phyloP scores from a whole-genome alignment of 2,329 filamentous ascomycete genomes.

The Penicillium hesseltinei region DNA sequence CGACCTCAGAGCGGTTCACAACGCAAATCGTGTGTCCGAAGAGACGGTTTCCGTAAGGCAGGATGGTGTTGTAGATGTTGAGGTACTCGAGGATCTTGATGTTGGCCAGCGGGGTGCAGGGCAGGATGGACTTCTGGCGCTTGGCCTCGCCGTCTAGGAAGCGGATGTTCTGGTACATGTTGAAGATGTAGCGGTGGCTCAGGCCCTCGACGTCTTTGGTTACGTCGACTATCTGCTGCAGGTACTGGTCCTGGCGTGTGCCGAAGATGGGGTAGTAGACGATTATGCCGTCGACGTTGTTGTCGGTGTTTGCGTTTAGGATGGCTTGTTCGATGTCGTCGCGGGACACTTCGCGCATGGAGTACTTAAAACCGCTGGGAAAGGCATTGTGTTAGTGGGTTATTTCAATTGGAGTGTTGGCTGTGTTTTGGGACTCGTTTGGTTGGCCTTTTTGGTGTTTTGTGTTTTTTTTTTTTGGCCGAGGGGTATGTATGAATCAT shows the following conservation, averaged over 20 bases:
- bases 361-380: constrained; percentile 79
- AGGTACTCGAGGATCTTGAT: constrained; percentile 97
- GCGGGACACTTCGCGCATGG: constrained; percentile 78
- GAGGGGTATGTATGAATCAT: constrained; percentile 30
- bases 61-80: constrained; percentile 92
- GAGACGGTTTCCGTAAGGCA: constrained; percentile 87
- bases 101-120: constrained; percentile 91
- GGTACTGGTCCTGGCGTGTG: constrained; percentile 84
- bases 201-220: constrained; percentile 95
- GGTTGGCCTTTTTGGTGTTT: not conserved
- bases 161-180: constrained; percentile 99
- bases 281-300: constrained; percentile 79
- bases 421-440: not conserved
- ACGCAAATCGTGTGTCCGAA: constrained; percentile 94
- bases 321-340: constrained; percentile 89
- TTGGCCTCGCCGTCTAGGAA: constrained; percentile 69
- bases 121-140: constrained; percentile 86
- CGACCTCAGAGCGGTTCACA: constrained; percentile 94
- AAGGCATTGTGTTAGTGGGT: constrained; percentile 21
- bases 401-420: not conserved
- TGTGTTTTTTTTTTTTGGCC: constrained; percentile 8
- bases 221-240: constrained; percentile 89
- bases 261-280: constrained; percentile 99
- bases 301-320: constrained; percentile 77
- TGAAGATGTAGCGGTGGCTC: constrained; percentile 90